Base-by-base conservation (phyloP, 352 stramenopile species). In the Elongisporangium prolatum region DNA sequence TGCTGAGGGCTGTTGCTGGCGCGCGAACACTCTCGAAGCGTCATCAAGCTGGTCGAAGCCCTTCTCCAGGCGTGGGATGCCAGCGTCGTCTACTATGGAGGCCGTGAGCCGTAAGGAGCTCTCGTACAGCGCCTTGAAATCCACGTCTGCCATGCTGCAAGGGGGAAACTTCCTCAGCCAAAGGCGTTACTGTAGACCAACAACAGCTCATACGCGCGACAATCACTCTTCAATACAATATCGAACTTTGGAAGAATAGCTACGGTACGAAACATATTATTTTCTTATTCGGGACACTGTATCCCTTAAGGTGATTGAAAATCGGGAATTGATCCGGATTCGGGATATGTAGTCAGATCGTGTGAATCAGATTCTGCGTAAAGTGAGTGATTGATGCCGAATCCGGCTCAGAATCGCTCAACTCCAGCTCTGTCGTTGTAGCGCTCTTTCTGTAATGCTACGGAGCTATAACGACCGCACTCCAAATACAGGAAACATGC, bases 41-140 rank as follows among this genome's bases (percentile, higher is more conserved):
- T 86, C 74, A 28, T 93, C 83, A 52, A 95, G 73, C 64, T 95
- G 83, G 62, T 93, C 85, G 56, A 95, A 69, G 49, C 80, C 75
- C 59, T 90, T 91, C 60, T 91, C 77, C 7, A 95, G 65, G 3
- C 76, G 80, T 54, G 85, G 85, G 56, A 95, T 88, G 28, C 80
- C 81, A 52, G 77, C 72, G 48, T 93, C 79, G 14, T 86, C 80
- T 13, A 44, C 34, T 50, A 90, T 77, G 48, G 79, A 74, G 50
- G 79, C 90, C 59, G 85, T 95, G 47, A 95, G 79, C 72, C 91
- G 82, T 44, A 95, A 80, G 55, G 85, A 95, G 68, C 78, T 93
- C 71, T 95, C 81, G 67, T 95, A 95, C 56, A 95, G 69, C 60
- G 83, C 75, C 57, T 85, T 86, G 73, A 95, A 95, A 59, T 95